Base-by-base conservation (phyloP, 169 alveolate species). In the Babesia bovis region DNA sequence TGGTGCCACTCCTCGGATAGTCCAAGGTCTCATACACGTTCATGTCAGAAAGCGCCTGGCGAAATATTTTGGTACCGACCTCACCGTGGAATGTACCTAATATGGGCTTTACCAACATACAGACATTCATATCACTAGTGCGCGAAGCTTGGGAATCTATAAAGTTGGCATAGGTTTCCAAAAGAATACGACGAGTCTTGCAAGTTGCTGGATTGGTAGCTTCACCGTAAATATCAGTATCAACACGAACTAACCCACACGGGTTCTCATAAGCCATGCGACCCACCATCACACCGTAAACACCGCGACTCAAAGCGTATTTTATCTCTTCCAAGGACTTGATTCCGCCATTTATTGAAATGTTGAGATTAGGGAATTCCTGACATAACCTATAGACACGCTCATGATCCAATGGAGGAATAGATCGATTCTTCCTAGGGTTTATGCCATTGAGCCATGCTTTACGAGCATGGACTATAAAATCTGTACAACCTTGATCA, bases 401-500 rank as follows among this genome's bases (percentile, higher is more conserved):
- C 19, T 83, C 90, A 85, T 95, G 95, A 47, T 91, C 93, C 40
- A 96, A 79, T 28, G 96, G 96, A 0, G 99, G 98, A 15, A 95
- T 73, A 1, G 90, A 91, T 50, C 99, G 90, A 85, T 96, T 96
- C 73, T 95, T 90, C 56, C 90, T 89, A 10, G 99, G 98, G 42
- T 90, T 91, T 42, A 96, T 85, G 7, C 99, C 98, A 82, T 87
- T 86, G 60, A 90, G 86, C 93, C 95, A 81, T 21, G 98, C 98
- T 85, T 96, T 96, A 36, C 99, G 82, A 17, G 98, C 96, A 70
- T 96, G 99, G 15, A 96, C 92, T 21, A 95, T 93, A 90, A 95
- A 95, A 71, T 92, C 92, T 13, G 82, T 52, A 44, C 97, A 94
- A 1, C 98, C 98, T 6, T 90, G 85, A 30, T 76, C 79, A 6